Base-by-base conservation (phyloP, 2,329 filamentous ascomycete genomes). In the Thermothelomyces thermophilus region DNA sequence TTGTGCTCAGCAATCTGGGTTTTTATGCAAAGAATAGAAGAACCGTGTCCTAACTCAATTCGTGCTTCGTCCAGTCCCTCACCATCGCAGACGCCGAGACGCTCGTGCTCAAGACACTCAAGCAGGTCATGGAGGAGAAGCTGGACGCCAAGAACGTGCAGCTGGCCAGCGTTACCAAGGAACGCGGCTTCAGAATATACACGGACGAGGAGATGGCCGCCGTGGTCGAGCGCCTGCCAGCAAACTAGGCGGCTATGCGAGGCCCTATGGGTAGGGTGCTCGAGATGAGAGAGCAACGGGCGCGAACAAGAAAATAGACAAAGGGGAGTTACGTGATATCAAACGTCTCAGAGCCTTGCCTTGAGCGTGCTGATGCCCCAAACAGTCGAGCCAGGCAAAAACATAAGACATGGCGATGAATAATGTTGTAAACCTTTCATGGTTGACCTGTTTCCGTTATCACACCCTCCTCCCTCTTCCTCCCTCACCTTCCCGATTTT, bases 61-160 rank as follows among this genome's bases (percentile, higher is more conserved):
- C 14, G 7, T 9, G 10, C 9, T 14, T 7, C 11, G 20, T 20
- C 33, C 10, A 86, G 80, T 97, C 91, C 51, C 79, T 98, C 56
- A 95, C 90, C 36, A 84, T 98, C 56, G 75, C 80, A 50, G 93
- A 98, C 66, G 93, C 93, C 51, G 93, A 98, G 74, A 93, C 90
- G 3, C 74, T 98, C 58, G 90, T 95, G 45, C 76, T 98, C 64
- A 97, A 97, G 82, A 98, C 93, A 33, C 71, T 98, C 68, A 98
- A 97, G 80, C 93, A 98, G 74, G 93, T 98, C 61, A 98, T 98
- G 93, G 93, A 98, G 74, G 93, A 98, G 82, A 98, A 98, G 76
- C 79, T 98, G 54, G 93, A 98, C 68, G 81, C 90, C 57, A 98
- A 98, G 82, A 98, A 98, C 66, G 93, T 98, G 58, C 93, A 98